These are phyloP conservation scores for Fusarium anthophilum DNA, from an alignment of 2,329 filamentous ascomycete genomes.

Conservation along the genomic window DNA sequence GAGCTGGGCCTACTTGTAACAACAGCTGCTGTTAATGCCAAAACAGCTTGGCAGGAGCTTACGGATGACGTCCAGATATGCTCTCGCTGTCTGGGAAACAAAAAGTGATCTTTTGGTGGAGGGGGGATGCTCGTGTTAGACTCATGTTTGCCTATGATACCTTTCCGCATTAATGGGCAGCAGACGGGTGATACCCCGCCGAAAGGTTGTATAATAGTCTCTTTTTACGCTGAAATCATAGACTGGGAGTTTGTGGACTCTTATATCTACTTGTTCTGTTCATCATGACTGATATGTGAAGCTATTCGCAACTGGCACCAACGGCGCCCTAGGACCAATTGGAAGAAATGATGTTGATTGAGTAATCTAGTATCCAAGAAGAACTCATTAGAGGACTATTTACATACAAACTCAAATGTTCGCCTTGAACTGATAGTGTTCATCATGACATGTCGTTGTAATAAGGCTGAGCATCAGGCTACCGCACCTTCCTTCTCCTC, in stretches of 20 bases:
- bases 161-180: slow-evolving; percentile 39
- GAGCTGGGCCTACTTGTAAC: slow-evolving; percentile 38
- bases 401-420: background rate
- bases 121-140: slow-evolving; percentile 34
- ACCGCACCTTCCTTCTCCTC: background rate
- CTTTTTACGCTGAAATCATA: slow-evolving; percentile 41
- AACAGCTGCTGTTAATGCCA: slow-evolving; percentile 15
- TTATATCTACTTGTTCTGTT: slow-evolving; percentile 2
- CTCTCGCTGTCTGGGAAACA: slow-evolving; percentile 28
- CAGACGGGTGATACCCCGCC: slow-evolving; percentile 38
- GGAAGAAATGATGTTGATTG: too few relatives aligned
- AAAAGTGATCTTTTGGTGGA: slow-evolving; percentile 38
- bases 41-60: slow-evolving; percentile 31
- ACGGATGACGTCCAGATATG: slow-evolving; percentile 25
- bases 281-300: background rate
- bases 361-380: background rate
- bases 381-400: too few relatives aligned
- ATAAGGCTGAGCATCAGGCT: background rate
- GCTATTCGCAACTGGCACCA: background rate
- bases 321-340: background rate
- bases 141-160: slow-evolving; percentile 41
- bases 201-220: slow-evolving; percentile 43
- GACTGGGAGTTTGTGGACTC: slow-evolving; percentile 37
- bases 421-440: too few relatives aligned
- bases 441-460: background rate